Conservation (phyloP, 441 rosid species). For the Lagerstroemia fauriei region DNA sequence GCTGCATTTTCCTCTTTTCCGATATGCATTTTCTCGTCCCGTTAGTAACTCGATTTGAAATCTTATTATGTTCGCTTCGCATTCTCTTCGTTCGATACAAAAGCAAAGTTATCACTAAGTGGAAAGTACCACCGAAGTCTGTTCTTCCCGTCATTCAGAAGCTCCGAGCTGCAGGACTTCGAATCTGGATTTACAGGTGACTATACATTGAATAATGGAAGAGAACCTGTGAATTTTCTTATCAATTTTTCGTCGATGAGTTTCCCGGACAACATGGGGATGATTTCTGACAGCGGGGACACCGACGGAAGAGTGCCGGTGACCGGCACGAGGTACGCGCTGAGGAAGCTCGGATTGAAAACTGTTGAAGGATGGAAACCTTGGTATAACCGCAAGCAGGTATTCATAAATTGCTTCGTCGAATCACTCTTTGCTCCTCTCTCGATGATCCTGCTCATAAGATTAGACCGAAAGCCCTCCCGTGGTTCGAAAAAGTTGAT, state of each 20-base stretch:
- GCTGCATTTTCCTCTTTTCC: not conserved
- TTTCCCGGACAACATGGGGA: not conserved
- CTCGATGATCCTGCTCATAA: not conserved
- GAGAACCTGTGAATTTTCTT: not conserved
- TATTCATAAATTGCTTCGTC: constrained; percentile 10
- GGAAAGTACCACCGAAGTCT: constrained; percentile 53
- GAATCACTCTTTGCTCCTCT: no score
- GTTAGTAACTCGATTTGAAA: not conserved
- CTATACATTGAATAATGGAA: not conserved
- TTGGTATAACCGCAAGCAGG: constrained; percentile 63
- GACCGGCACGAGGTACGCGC: constrained; percentile 57
- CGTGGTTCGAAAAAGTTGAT: not conserved
- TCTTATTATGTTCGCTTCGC: not conserved
- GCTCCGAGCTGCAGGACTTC: constrained; percentile 57
- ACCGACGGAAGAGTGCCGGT: constrained; percentile 82
- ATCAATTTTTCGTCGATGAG: not conserved
- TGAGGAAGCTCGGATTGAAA: constrained; percentile 63
- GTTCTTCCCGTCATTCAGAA: constrained; percentile 56
- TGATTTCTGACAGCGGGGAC: constrained; percentile 52
- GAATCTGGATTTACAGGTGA: constrained; percentile 68
- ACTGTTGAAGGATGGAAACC: constrained; percentile 63
- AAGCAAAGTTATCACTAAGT: constrained; percentile 39
- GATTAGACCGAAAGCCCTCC: not conserved
- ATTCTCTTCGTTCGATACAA: constrained; percentile 5
- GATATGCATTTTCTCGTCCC: not conserved